Evolutionary conservation across 192 early-diverging fungal genomes (phyloP), one percentile per base, ranked within the genome.

Genomic region (Allomyces macrogynus): DNA sequence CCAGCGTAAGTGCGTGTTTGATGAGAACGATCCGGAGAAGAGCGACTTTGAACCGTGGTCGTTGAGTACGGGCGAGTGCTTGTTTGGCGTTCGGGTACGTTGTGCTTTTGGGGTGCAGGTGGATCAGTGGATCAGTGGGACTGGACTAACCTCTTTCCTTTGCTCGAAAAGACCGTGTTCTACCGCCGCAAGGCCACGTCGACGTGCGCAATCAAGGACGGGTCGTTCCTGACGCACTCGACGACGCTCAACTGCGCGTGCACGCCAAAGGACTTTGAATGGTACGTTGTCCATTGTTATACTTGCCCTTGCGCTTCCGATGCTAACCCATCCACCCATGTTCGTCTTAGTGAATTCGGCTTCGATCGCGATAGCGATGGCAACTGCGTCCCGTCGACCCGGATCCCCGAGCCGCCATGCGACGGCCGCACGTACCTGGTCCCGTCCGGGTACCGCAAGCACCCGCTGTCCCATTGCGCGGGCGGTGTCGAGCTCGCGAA

Each of bases 11-110:
- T 85, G 81, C 66, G 63, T 67, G 3, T 60, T 81, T 62, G 75
- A 85, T 66, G 69, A 70, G 4, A 20, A 67, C 24, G 75, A 85
- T 64, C 67, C 71, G 18, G 75, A 76, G 1, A 78, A 79, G 66
- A 86, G 79, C 68, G 93, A 95, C 71, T 99, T 94, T 84, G 91
- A 95, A 67, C 69, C 78, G 65, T 95, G 92, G 92, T 79, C 77
- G n/a, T 83, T 86, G 1, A 78, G 81, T 60, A 78, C 80, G n/a
- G 76, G 78, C 24, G 77, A 82, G 40, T 90, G 89, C 64, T 69
- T 84, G 7, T 71, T 84, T 18, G 84, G 84, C 16, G 66, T 71
- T 66, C 69, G 81, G 65, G 80, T 81, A 57, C 68, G 74, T 67
- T 74, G 78, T 66, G 77, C 76, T 68, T 79, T 83, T 63, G 71